These are phyloP conservation scores for Ganoderma boninense DNA, from an alignment of 1,284 basidiomycete species.

Conservation along the genomic window DNA sequence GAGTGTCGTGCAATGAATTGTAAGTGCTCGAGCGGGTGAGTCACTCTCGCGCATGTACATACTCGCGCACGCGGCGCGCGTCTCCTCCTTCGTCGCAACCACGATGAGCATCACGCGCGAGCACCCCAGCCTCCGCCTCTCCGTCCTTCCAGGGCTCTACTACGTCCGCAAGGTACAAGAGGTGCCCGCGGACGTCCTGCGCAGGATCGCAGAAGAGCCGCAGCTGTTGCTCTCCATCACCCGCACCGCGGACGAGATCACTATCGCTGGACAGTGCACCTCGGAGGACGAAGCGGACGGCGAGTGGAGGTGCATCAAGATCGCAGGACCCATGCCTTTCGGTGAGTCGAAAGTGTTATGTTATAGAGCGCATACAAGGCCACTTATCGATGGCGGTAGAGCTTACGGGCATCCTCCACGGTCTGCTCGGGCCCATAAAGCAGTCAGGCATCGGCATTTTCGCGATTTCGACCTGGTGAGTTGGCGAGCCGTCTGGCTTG, in stretches of 20 bases:
- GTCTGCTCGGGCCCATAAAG: conserved; percentile 65
- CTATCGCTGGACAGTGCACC: conserved; percentile 57
- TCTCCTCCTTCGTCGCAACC: background rate
- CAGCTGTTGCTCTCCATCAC: conserved; percentile 65
- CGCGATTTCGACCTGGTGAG: conserved; percentile 75
- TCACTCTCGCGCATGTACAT: too few relatives aligned
- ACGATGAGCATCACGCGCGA: conserved; percentile 9
- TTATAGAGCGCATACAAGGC: too few relatives aligned
- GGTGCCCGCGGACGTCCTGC: conserved; percentile 10
- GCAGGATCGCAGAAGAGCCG: conserved; percentile 4
- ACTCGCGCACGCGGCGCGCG: background rate
- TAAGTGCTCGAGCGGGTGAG: too few relatives aligned
- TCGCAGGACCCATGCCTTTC: conserved; percentile 73
- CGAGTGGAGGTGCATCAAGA: conserved; percentile 67
- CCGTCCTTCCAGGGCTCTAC: conserved; percentile 14
- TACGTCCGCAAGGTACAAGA: conserved; percentile 11
- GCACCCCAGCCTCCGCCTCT: conserved; percentile 20
- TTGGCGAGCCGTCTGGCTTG: background rate
- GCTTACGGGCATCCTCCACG: conserved; percentile 66
- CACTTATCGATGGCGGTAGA: conserved; percentile 41
- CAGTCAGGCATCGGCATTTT: conserved; percentile 65
- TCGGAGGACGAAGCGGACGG: conserved; percentile 41
- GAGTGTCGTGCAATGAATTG: too few relatives aligned
- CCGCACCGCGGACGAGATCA: conserved; percentile 66
- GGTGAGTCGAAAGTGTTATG: conserved; percentile 46